phyloP scores from a whole-genome alignment of 2,329 filamentous ascomycete genomes.

The Stromatinia cepivora region DNA sequence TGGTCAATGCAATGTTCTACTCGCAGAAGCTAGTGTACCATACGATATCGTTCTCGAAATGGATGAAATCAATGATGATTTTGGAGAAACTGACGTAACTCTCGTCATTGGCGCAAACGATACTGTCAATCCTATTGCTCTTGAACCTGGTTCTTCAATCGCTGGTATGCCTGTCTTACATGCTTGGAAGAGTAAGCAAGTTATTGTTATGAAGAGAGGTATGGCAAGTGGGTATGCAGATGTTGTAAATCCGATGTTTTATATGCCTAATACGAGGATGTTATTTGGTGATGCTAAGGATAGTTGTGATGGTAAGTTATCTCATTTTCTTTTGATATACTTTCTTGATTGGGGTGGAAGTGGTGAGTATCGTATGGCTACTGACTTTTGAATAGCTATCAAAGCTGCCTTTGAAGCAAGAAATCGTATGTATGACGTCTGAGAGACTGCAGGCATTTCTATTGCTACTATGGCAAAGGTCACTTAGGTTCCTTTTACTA shows the following conservation, averaged over 20 bases:
- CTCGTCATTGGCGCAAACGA: constrained; percentile 92
- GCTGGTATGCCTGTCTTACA: constrained; percentile 92
- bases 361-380: constrained; percentile 49
- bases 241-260: constrained; percentile 92
- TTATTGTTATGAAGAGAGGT: constrained; percentile 89
- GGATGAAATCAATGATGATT: constrained; percentile 96
- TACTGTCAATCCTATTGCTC: constrained; percentile 85
- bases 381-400: constrained; percentile 44
- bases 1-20: constrained; percentile 86
- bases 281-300: constrained; percentile 86
- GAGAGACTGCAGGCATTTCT: background rate
- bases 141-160: constrained; percentile 80
- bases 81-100: constrained; percentile 79
- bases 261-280: constrained; percentile 87
- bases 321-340: constrained; percentile 22
- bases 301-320: constrained; percentile 68
- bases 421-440: constrained; percentile 35
- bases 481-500: accelerated
- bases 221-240: constrained; percentile 90
- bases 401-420: constrained; percentile 31
- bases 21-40: constrained; percentile 83
- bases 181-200: constrained; percentile 91
- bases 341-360: background rate
- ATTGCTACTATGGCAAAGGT: background rate
- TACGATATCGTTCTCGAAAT: constrained; percentile 94